Evolutionary conservation across 1,284 basidiomycete genomes (phyloP), one percentile per base, ranked within the genome.

Genomic region (Takashimella koratensis): DNA sequence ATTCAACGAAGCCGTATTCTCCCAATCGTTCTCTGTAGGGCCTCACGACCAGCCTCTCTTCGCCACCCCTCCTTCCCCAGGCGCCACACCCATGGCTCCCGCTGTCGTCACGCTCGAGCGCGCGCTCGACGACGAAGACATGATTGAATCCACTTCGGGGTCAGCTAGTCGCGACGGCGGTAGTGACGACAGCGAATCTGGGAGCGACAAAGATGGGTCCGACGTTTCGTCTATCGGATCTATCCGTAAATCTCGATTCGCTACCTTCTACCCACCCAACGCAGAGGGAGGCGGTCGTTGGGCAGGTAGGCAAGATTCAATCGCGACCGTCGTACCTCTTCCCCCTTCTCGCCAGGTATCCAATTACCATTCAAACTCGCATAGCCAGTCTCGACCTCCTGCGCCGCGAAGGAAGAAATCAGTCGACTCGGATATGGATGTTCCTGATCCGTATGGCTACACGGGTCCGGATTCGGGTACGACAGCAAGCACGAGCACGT

Each of bases 1-100:
- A 3, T 69, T 68, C 54, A 64, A 67, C 51, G 66, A 70, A 49
- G 57, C 49, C 1, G 53, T 60, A 12, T 58, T 60, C 45, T 30
- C 47, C 6, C 42, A 22, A 43, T n/a, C 21, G 10, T 16, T 36
- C 30, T 36, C 30, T 36, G 20, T 8, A 8, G 16, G 20, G 12
- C 10, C 8, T 8, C 10, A 43, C 6, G 20, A 22, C 16, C 21
- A n/a, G 10, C 13, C 6, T 12, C 20, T n/a, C 10, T 21, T 5
- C 12, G 42, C 10, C 21, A 43, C 42, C 20, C 42, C 13, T 8
- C 42, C 16, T n/a, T 21, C 13, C 6, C 13, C 42, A 43, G 21
- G 42, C 20, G 42, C 13, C 20, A 16, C 42, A 11, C 16, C 21
- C 10, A 21, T n/a, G 10, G 19, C 20, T 21, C 42, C 16, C 8